phyloP scores from a whole-genome alignment of 73 alveolate species.

The Blepharisma stoltei region DNA sequence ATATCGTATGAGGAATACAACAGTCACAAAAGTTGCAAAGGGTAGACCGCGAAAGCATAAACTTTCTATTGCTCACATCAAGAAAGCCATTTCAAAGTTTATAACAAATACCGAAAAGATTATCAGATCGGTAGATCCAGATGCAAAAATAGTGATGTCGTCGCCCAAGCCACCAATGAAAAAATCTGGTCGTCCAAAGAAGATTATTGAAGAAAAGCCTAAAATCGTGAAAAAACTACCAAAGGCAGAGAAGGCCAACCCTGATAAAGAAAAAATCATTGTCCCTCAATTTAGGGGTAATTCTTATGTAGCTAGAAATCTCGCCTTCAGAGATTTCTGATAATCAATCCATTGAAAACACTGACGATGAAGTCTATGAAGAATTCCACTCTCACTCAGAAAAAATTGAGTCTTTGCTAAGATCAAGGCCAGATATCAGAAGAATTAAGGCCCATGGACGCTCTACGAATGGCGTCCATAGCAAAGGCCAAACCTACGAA shows the following conservation, averaged over 20 bases:
- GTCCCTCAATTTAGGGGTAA: constrained; percentile 20
- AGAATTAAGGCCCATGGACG: constrained; percentile 25
- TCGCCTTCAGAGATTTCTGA: background rate
- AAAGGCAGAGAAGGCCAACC: no score
- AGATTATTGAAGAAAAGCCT: no score
- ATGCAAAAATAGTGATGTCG: constrained; percentile 9
- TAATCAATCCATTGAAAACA: background rate
- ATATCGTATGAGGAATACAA: no score
- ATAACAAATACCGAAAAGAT: constrained; percentile 22
- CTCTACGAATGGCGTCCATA: background rate
- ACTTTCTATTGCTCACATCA: background rate
- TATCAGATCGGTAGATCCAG: background rate
- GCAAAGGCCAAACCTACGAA: background rate
- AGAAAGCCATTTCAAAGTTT: constrained; percentile 9
- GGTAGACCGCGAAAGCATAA: no score
- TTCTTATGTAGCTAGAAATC: constrained; percentile 22
- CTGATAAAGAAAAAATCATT: no score
- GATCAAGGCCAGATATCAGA: constrained; percentile 27
- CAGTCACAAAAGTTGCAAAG: no score
- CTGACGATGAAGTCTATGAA: constrained; percentile 25
- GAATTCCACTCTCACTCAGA: background rate
- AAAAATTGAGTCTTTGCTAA: constrained; percentile 11
- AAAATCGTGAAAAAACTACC: no score
- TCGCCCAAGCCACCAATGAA: no score
- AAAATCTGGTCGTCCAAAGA: no score